Conservation (phyloP, 1,139 yeast genomes). For the Suhomyces anneliseae region DNA sequence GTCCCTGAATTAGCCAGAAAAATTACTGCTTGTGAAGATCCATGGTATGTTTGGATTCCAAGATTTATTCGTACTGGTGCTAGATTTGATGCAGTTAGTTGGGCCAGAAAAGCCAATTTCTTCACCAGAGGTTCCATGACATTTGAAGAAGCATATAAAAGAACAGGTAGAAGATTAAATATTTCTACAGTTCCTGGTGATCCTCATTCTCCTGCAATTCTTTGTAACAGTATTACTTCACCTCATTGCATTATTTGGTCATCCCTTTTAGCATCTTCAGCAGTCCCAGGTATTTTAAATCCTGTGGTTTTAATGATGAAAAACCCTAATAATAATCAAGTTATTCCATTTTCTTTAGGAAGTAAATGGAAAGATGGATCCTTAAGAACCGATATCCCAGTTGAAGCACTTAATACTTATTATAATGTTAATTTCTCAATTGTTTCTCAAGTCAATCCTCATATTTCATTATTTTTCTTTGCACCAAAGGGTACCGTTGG, state of each 20-base stretch:
- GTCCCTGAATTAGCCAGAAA: slow-evolving; percentile 64
- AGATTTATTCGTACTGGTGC: slow-evolving; percentile 79
- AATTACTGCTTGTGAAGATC: slow-evolving; percentile 72
- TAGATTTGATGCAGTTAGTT: slow-evolving; percentile 67
- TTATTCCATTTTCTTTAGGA: slow-evolving; percentile 72
- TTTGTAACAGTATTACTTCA: slow-evolving; percentile 74
- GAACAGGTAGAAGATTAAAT: slow-evolving; percentile 71
- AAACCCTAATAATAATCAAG: slow-evolving; percentile 39
- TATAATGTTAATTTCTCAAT: slow-evolving; percentile 75
- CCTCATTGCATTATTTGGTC: slow-evolving; percentile 87
- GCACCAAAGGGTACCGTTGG: slow-evolving; percentile 85
- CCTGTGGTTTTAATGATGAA: slow-evolving; percentile 83
- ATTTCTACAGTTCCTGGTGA: slow-evolving; percentile 81
- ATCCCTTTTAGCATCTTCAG: slow-evolving; percentile 72
- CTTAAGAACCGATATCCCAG: slow-evolving; percentile 69
- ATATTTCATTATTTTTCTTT: slow-evolving; percentile 70
- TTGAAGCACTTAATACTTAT: slow-evolving; percentile 68
- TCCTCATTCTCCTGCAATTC: slow-evolving; percentile 77
- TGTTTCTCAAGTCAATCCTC: slow-evolving; percentile 84
- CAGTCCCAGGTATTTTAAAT: slow-evolving; percentile 81
- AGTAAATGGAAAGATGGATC: slow-evolving; percentile 78
- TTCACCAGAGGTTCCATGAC: slow-evolving; percentile 74
- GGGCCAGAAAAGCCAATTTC: slow-evolving; percentile 71
- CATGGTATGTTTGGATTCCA: slow-evolving; percentile 59
- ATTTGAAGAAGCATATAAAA: slow-evolving; percentile 64